Evolutionary conservation across 2,329 filamentous ascomycete species (phyloP), one percentile per base, ranked within the genome.

Genomic region (Botrytis hyacinthi): DNA sequence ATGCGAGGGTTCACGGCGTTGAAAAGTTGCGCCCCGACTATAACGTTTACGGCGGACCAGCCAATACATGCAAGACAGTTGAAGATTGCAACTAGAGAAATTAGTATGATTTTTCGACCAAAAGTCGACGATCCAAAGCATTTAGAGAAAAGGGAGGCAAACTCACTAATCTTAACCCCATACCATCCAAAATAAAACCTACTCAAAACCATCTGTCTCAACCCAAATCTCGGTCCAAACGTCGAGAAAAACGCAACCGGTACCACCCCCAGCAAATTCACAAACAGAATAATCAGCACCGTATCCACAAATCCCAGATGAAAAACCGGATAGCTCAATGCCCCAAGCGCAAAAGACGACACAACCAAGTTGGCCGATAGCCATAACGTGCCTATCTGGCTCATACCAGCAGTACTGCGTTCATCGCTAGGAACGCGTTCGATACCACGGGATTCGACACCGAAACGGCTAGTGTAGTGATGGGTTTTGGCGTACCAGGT

Each of bases 201-300:
- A 18, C 91, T 90, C n/a, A 95, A 85, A 1, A 94, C 91, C 90
- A 95, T 94, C 80, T 94, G 93, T 72, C 93, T 88, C 76, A 94
- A 85, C 6, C 92, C 93, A 76, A 93, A 94, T 14, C 84, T 84
- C 4, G 93, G 90, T 4, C 93, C 92, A 79, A 94, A 93, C 29
- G 89, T 92, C 2, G 91, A 92, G 84, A 94, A 94, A 82, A 91
- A 93, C 79, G 89, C 91, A 26, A 93, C 92, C 0, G 92, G 91
- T 67, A 90, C 79, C 67, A 92, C 87, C n/a, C 91, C 92, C 16
- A 95, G 84, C 7, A 93, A 80, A 78, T 94, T 95, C 84, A 95
- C 88, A 83, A 94, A 93, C 70, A 95, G 81, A 74, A 92, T 90
- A 46, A 90, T 87, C 63, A 95, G 83, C 48, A 92, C 88, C 12